Evolutionary conservation across 495 filamentous ascomycete species (phyloP), one percentile per base, ranked within the genome.

Genomic region (Amniculicola lignicola): DNA sequence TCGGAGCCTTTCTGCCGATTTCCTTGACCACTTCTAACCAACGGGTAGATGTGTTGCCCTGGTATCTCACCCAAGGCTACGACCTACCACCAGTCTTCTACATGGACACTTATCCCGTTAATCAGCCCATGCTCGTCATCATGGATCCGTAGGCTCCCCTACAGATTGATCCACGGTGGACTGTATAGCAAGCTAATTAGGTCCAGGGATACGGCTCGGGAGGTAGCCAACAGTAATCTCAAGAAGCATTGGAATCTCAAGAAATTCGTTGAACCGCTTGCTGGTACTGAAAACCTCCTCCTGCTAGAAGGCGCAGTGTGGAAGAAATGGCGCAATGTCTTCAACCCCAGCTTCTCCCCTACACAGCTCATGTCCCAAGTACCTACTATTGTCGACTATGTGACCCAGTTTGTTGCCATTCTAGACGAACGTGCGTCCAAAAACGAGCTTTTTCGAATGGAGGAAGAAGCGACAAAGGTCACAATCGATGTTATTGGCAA

Each of bases 401-500:
- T 51, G 0, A 19, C 63, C 7, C 36, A 59, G 6, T 75, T 69
- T 54, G 53, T 48, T 31, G 39, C 64, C 1, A 65, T 62, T 12
- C 57, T 75, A 0, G 55, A 63, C 22, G 18, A 40, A 22, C 44
- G 64, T 49, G 69, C 67, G 2, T 51, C 45, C 12, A 36, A 50
- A n/a, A 56, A 56, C n/a, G 57, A 69, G 2, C 45, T 68, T 0
- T 72, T 75, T 22, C 27, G 48, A 7, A 39, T 74, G 25, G 69
- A 75, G 39, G 70, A 72, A 28, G 55, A 46, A n/a, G 56, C 64
- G 4, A 71, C 65, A 2, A 54, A 54, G 19, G 49, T 72, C 0
- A 68, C 71, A 15, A 55, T 74, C 14, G 70, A 74, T 54, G 55
- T 74, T 16, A 74, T 74, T 41, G 72, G 66, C 0, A 59, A 52